Evolutionary conservation across 495 filamentous ascomycete genomes (phyloP).

Genomic region (Daldinia caldariorum): DNA sequence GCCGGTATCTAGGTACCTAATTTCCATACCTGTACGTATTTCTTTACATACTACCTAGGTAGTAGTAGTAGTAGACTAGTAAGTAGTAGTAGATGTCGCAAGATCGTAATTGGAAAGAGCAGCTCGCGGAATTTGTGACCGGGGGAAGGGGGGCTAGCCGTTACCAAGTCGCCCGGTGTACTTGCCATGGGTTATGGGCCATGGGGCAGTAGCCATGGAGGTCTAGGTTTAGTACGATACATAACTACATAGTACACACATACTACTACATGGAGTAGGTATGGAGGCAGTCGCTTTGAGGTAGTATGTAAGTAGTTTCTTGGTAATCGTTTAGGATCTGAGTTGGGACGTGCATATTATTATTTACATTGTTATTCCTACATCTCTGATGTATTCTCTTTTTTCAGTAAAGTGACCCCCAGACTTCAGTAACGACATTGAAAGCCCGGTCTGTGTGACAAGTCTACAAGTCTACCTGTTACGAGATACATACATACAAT

Average conservation of each 20-base stretch:
- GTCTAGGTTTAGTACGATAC: slow-evolving; percentile 25
- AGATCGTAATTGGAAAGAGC: slow-evolving; percentile 9
- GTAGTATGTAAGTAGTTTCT: too few relatives aligned
- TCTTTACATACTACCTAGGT: too few relatives aligned
- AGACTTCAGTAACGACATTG: slow-evolving; percentile 11
- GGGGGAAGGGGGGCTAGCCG: slow-evolving; percentile 27
- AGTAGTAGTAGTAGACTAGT: too few relatives aligned
- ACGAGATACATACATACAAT: slow-evolving; percentile 33
- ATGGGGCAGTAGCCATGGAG: slow-evolving; percentile 22
- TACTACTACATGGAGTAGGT: not conserved
- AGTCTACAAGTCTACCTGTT: too few relatives aligned
- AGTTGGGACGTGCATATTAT: slow-evolving; percentile 6
- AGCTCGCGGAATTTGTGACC: slow-evolving; percentile 24
- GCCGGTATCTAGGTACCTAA: slow-evolving; percentile 32
- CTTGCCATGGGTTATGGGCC: slow-evolving; percentile 9
- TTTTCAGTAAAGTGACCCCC: slow-evolving; percentile 10
- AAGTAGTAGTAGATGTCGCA: not conserved
- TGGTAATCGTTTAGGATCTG: not conserved
- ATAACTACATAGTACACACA: too few relatives aligned
- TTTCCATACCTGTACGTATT: too few relatives aligned
- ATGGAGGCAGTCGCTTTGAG: not conserved
- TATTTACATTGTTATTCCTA: not conserved
- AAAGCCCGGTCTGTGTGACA: slow-evolving; percentile 5
- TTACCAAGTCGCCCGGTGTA: slow-evolving; percentile 28
- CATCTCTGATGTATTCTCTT: not conserved